Conservation (phyloP, 1,284 basidiomycete genomes). For the Kwoniella shivajii region DNA sequence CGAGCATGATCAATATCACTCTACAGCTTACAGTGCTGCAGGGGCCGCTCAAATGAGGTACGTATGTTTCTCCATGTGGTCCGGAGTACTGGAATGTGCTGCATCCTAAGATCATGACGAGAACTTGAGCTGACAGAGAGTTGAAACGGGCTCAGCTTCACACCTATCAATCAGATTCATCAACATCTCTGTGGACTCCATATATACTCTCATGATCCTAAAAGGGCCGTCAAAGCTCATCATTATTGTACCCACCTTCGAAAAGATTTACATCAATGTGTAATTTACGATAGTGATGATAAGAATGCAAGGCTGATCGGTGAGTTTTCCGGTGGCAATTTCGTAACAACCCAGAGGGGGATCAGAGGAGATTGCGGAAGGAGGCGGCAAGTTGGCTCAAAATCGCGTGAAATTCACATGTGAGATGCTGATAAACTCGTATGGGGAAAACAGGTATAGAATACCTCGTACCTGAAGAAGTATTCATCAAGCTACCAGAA, state of each 20-base stretch:
- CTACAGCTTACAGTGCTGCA: slow-evolving; percentile 47
- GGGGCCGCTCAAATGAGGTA: slow-evolving; percentile 55
- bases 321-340: slow-evolving; percentile 7
- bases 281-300: slow-evolving; percentile 53
- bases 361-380: no score
- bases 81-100: neutral
- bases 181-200: slow-evolving; percentile 60
- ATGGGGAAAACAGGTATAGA: slow-evolving; percentile 41
- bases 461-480: slow-evolving; percentile 52
- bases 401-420: neutral
- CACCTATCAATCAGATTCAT: slow-evolving; percentile 58
- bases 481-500: slow-evolving; percentile 43
- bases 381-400: no score
- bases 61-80: neutral
- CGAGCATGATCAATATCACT: slow-evolving; percentile 32
- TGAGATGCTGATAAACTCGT: neutral
- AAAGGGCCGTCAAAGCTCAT: slow-evolving; percentile 55
- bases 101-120: neutral
- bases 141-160: slow-evolving; percentile 45
- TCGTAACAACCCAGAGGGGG: neutral
- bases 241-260: slow-evolving; percentile 57
- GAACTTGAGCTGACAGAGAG: neutral
- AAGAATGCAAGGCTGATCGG: slow-evolving; percentile 49
- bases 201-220: slow-evolving; percentile 51
- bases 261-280: slow-evolving; percentile 45